A percentile compares a stretch with the other conserved stretches of the same genome.
Evolutionary conservation across 352 stramenopile genomes (phyloP).

Genomic region (Phytophthora sp.): DNA sequence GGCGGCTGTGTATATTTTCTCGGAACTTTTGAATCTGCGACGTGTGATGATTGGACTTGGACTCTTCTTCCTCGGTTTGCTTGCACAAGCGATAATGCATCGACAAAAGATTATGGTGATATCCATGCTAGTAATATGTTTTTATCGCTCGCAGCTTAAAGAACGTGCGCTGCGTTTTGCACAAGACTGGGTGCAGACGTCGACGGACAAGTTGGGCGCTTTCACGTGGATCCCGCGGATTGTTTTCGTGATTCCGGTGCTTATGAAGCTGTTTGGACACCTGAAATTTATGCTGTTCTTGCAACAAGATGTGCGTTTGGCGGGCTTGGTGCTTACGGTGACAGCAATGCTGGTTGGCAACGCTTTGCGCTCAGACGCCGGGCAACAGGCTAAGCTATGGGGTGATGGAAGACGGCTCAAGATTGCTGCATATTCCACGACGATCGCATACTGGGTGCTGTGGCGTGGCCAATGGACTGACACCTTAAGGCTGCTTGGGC

Average conservation of each 20-base stretch:
- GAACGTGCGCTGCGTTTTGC: slow-evolving; percentile 38
- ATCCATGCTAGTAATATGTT: slow-evolving; percentile 69
- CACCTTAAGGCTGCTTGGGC: slow-evolving; percentile 53
- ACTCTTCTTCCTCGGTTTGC: slow-evolving; percentile 56
- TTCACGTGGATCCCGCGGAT: slow-evolving; percentile 64
- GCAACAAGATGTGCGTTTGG: slow-evolving; percentile 54
- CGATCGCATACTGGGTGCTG: slow-evolving; percentile 65
- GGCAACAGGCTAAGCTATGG: slow-evolving; percentile 52
- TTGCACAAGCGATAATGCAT: slow-evolving; percentile 62
- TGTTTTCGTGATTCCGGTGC: slow-evolving; percentile 56
- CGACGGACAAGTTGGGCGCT: slow-evolving; percentile 68
- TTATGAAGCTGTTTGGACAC: slow-evolving; percentile 75
- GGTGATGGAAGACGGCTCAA: slow-evolving; percentile 73
- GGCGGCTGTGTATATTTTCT: slow-evolving; percentile 53
- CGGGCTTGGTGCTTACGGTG: slow-evolving; percentile 43
- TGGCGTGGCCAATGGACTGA: slow-evolving; percentile 60
- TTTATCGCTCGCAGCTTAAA: slow-evolving; percentile 67
- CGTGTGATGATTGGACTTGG: slow-evolving; percentile 51
- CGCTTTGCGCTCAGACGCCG: slow-evolving; percentile 33
- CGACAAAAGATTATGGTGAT: slow-evolving; percentile 78
- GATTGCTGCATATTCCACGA: slow-evolving; percentile 59
- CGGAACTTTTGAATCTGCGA: slow-evolving; percentile 61
- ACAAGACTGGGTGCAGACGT: slow-evolving; percentile 60
- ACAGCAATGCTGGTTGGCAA: slow-evolving; percentile 45
- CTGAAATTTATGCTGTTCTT: slow-evolving; percentile 81